phyloP scores from a whole-genome alignment of 116 monocot species.

The Phalaenopsis hybrid region DNA sequence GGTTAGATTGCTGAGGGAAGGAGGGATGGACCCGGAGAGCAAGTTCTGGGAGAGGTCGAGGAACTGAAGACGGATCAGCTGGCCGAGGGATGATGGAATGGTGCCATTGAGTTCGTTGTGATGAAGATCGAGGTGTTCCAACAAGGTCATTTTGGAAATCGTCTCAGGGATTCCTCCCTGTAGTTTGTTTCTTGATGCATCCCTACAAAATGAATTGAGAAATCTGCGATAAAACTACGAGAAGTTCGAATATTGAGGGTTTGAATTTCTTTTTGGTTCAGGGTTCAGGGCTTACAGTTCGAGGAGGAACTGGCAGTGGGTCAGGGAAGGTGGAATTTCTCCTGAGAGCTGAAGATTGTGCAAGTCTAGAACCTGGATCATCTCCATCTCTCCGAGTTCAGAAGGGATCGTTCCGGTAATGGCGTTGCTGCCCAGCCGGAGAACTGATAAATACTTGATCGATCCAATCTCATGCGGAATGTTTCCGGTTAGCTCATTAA shows the following conservation, averaged over 20 bases:
- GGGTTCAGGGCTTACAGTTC: conserved; percentile 49
- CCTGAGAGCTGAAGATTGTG: conserved; percentile 58
- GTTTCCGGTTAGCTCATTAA: conserved; percentile 49
- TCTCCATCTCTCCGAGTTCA: conserved; percentile 45
- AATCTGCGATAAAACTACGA: background rate
- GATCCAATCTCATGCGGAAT: conserved; percentile 55
- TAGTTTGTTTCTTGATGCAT: conserved; percentile 56
- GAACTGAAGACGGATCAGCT: conserved; percentile 35
- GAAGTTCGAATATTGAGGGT: background rate
- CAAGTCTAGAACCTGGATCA: conserved; percentile 61
- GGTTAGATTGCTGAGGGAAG: conserved; percentile 36
- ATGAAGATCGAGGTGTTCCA: conserved; percentile 64
- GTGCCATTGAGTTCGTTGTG: conserved; percentile 44
- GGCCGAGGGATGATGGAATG: conserved; percentile 52
- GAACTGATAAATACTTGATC: conserved; percentile 50
- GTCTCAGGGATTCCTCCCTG: conserved; percentile 55
- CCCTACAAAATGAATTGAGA: conserved; percentile 41
- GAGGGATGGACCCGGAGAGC: conserved; percentile 57
- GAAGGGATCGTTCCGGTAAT: conserved; percentile 51
- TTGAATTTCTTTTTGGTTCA: background rate
- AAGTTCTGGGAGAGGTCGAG: conserved; percentile 77
- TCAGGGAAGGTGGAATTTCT: conserved; percentile 52
- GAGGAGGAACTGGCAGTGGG: conserved; percentile 72
- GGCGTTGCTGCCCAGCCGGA: conserved; percentile 49
- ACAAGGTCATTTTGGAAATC: conserved; percentile 61